Percentiles rank a stretch among this genome's conserved stretches.
Evolutionary conservation across 2,329 filamentous ascomycete genomes (phyloP).

Genomic region (Neodidymelliopsis sp.): DNA sequence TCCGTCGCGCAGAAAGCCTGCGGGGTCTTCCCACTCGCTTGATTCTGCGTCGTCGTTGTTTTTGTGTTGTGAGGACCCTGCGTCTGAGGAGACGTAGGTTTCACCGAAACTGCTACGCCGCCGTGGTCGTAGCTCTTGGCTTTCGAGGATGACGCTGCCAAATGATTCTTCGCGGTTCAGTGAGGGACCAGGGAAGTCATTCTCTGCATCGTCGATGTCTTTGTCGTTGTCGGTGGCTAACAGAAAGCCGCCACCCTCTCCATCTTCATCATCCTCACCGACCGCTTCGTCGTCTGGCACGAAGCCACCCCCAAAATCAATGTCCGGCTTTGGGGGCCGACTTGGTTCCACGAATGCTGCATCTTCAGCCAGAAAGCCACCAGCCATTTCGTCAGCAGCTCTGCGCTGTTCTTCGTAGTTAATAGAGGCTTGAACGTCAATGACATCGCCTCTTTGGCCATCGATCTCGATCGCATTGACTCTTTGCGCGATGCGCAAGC

Average conservation of each 20-base stretch:
- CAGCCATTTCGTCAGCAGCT: slow-evolving; percentile 41
- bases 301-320: slow-evolving; percentile 31
- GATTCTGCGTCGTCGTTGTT: neutral
- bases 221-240: slow-evolving; percentile 14
- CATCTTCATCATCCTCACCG: neutral
- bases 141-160: slow-evolving; percentile 38
- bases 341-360: slow-evolving; percentile 50
- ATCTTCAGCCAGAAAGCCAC: slow-evolving; percentile 57
- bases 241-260: slow-evolving; percentile 16
- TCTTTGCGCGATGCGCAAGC: slow-evolving; percentile 73
- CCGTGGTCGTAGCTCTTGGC: slow-evolving; percentile 36
- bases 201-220: slow-evolving; percentile 17
- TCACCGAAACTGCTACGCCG: slow-evolving; percentile 34
- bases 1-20: neutral
- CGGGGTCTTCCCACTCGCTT: slow-evolving; percentile 21
- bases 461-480: slow-evolving; percentile 64
- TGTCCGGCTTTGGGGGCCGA: slow-evolving; percentile 4
- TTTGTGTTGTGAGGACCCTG: neutral
- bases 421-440: slow-evolving; percentile 44
- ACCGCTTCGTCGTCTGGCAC: slow-evolving; percentile 21
- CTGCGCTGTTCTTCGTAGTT: slow-evolving; percentile 38
- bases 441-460: slow-evolving; percentile 36
- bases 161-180: slow-evolving; percentile 49
- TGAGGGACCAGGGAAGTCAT: slow-evolving; percentile 13
- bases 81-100: slow-evolving; percentile 1